A percentile compares a stretch with the other conserved stretches of the same genome.
phyloP scores from a whole-genome alignment of 768 basidiomycete genomes.

The Amanita brunnescens region DNA sequence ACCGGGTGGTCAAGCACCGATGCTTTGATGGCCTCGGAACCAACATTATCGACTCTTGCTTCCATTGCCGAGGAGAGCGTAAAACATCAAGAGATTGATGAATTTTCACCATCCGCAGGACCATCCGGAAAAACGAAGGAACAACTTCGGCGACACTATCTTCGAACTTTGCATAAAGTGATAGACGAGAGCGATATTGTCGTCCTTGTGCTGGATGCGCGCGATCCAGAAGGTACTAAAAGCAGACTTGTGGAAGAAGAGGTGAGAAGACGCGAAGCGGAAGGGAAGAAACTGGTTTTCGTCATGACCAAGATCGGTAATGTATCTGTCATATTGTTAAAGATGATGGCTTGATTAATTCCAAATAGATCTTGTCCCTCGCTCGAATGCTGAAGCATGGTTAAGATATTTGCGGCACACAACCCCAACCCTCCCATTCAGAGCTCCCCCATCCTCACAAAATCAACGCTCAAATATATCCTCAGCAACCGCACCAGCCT shows the following conservation, averaged over 20 bases:
- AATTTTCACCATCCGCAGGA: neutral
- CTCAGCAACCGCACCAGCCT: constrained; percentile 62
- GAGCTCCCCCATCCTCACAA: constrained; percentile 67
- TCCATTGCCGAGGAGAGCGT: constrained; percentile 32
- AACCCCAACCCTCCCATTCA: constrained; percentile 90
- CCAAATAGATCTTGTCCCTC: constrained; percentile 77
- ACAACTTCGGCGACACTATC: constrained; percentile 63
- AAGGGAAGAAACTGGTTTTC: constrained; percentile 89
- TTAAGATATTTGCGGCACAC: constrained; percentile 84
- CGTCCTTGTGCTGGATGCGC: constrained; percentile 83
- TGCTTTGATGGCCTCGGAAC: constrained; percentile 65
- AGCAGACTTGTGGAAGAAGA: constrained; percentile 93
- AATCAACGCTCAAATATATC: constrained; percentile 77
- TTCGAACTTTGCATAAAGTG: constrained; percentile 81
- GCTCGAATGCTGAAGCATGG: constrained; percentile 84
- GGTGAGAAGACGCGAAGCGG: constrained; percentile 72
- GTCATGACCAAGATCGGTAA: constrained; percentile 96
- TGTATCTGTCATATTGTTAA: constrained; percentile 17
- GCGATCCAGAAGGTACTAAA: constrained; percentile 91
- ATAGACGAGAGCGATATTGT: constrained; percentile 91
- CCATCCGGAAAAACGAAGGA: constrained; percentile 45
- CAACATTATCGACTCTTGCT: constrained; percentile 56
- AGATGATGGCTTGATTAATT: neutral
- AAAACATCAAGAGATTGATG: neutral
- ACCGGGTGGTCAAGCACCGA: constrained; percentile 37